Base-by-base conservation (phyloP, 805 yeast species). In the Sugiyamaella marilandica region DNA sequence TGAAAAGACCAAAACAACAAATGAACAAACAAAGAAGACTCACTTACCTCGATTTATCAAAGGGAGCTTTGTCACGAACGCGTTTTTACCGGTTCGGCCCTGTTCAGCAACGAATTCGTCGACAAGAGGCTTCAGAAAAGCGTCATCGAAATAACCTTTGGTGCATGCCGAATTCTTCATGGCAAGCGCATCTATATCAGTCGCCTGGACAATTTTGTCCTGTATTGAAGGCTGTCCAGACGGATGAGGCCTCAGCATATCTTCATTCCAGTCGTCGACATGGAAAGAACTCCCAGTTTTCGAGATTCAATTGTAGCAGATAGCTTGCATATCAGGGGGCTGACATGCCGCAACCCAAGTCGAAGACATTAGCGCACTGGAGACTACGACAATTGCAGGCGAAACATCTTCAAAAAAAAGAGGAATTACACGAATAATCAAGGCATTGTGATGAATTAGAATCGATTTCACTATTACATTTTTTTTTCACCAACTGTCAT, bases 141-240 rank as follows among this genome's bases (percentile, higher is more conserved):
- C 62, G 61, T 82, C 87, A 1, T 36, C 32, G 45, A 78, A 70
- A 61, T 82, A 82, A 2, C 76, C 74, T 34, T 66, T 67, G 5
- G 50, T 44, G 47, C 70, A 73, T 5, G 83, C 78, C 32, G 80
- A 74, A 55, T 53, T 59, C 45, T 83, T 74, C 54, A 83, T 74
- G 50, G 78, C 68, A 35, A 82, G 64, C 1, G 87, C 87, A 64
- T 83, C 87, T 37, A 77, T 62, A 62, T 82, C 87, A 0, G 87
- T 82, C 10, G 77, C 73, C 49, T 81, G 73, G 10, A 82, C 71
- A 14, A 74, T 67, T 51, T 73, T 70, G 55, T 78, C 81, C 50
- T 65, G 66, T 53, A 68, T 66, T 13, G 53, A 41, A 31, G 29
- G 37, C 5, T 14, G 13, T 14, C 43, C 43, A 14, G 43, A 39